Base-by-base conservation (phyloP, 2,329 filamentous ascomycete species). In the Penicillium concentricum region DNA sequence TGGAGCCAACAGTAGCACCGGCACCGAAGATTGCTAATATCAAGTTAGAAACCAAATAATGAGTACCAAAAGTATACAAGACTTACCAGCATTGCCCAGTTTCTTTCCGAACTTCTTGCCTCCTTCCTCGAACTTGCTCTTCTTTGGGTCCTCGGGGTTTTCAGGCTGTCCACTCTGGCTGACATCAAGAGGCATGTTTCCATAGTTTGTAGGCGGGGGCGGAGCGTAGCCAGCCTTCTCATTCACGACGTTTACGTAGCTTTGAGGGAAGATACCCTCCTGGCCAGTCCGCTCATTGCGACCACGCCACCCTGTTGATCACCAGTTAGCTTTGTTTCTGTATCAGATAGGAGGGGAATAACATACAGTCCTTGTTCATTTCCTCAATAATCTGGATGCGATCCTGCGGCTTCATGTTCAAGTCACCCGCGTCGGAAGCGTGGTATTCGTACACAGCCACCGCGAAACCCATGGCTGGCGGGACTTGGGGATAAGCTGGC, bases 91-190 rank as follows among this genome's bases (percentile, higher is more conserved):
- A 72, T 88, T 87, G 34, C 93, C 93, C 69, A 93, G 74, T 82
- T 97, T 97, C 85, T 95, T 96, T 64, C 93, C 92, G 76, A 97
- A 90, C 79, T 97, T 97, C 86, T 96, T 96, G 54, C 91, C 92
- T 54, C 87, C 84, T 75, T 91, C 82, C 61, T 86, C 82, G 16
- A 87, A 79, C 79, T 94, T 94, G 71, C 80, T 81, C 9, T 76
- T 77, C 66, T 73, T 77, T 65, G 76, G 79, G 58, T 72, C 78
- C 61, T 72, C 72, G 51, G 65, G 64, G 30, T 67, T 72, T 58
- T 72, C 73, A 72, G 52, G 80, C 81, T 51, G 57, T 50, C 79
- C 79, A 41, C 68, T 66, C 67, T 90, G 82, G 37, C 86, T 85
- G 3, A 94, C 84, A 43, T 90, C 89, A 76, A 94, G 84, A 57